These are phyloP conservation scores for Dendrostoma leiphaemia DNA, from an alignment of 2,329 filamentous ascomycete species.

Conservation along the genomic window DNA sequence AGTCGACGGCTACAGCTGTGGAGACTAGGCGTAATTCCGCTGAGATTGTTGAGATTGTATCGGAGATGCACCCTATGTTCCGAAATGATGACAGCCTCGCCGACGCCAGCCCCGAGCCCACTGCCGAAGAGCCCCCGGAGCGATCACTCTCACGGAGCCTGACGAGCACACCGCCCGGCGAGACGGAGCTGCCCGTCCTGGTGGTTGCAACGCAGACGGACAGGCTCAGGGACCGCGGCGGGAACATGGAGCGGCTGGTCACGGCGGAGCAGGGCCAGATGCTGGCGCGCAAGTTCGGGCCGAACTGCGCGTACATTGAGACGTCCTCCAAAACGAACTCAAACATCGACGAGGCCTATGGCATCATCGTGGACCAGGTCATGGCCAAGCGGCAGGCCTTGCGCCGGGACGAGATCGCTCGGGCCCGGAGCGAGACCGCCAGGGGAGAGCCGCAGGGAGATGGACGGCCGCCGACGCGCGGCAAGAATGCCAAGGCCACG, in stretches of 20 bases:
- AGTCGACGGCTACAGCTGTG: not conserved
- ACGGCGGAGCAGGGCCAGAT: slow-evolving; percentile 1
- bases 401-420: not conserved
- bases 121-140: not conserved
- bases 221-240: slow-evolving; percentile 4
- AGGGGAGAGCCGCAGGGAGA: not conserved
- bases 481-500: not conserved
- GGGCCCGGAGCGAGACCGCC: not conserved
- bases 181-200: slow-evolving; percentile 4
- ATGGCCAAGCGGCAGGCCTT: slow-evolving; percentile 3
- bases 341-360: slow-evolving; percentile 14
- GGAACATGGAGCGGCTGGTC: slow-evolving; percentile 6
- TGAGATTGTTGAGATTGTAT: not conserved
- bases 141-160: not conserved
- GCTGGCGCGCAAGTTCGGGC: slow-evolving; percentile 11
- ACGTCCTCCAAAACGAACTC: slow-evolving; percentile 11
- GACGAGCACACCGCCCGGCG: not conserved
- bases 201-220: slow-evolving; percentile 11
- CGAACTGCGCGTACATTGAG: slow-evolving; percentile 11
- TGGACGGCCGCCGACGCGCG: not conserved
- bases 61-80: not conserved
- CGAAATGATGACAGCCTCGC: not conserved
- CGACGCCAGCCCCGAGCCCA: not conserved
- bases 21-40: not conserved
- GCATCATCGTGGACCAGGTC: slow-evolving; percentile 7